Evolutionary conservation across 2,329 filamentous ascomycete species (phyloP).

Genomic region (Exophiala mesophila): DNA sequence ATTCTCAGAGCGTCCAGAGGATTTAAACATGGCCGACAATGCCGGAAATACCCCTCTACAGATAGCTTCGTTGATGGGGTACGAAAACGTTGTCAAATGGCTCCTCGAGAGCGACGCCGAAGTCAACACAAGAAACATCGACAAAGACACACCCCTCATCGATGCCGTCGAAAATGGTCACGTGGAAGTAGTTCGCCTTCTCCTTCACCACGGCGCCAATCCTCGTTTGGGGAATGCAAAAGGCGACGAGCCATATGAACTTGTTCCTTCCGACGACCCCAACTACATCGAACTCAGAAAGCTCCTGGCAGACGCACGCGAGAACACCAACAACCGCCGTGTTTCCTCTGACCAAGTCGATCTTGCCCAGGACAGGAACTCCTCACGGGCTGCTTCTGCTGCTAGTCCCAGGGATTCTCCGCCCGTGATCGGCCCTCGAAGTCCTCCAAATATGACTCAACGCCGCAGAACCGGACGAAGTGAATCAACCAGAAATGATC

Average conservation of each 20-base stretch:
- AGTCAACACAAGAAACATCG: conserved; percentile 70
- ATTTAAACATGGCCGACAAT: conserved; percentile 85
- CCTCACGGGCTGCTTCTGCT: conserved; percentile 41
- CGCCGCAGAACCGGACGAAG: conserved; percentile 45
- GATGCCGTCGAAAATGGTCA: conserved; percentile 97
- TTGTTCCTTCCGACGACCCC: conserved; percentile 69
- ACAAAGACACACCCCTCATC: conserved; percentile 87
- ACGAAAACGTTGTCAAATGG: conserved; percentile 79
- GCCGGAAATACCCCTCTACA: conserved; percentile 95
- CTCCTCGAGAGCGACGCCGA: conserved; percentile 80
- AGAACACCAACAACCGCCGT: conserved; percentile 44
- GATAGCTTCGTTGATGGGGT: conserved; percentile 83
- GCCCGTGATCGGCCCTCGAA: conserved; percentile 36
- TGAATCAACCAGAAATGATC: conserved; percentile 46
- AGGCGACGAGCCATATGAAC: conserved; percentile 84
- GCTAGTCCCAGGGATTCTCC: conserved; percentile 44
- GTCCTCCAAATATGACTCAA: conserved; percentile 33
- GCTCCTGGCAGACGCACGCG: conserved; percentile 60
- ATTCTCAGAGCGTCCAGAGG: conserved; percentile 73
- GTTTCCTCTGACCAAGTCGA: conserved; percentile 40
- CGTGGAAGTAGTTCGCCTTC: conserved; percentile 75
- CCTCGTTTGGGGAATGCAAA: conserved; percentile 87
- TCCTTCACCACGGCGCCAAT: conserved; percentile 84
- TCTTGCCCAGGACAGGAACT: conserved; percentile 33
- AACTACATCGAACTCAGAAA: conserved; percentile 74